phyloP scores from a whole-genome alignment of 116 monocot genomes.

The Phalaenopsis hybrid region DNA sequence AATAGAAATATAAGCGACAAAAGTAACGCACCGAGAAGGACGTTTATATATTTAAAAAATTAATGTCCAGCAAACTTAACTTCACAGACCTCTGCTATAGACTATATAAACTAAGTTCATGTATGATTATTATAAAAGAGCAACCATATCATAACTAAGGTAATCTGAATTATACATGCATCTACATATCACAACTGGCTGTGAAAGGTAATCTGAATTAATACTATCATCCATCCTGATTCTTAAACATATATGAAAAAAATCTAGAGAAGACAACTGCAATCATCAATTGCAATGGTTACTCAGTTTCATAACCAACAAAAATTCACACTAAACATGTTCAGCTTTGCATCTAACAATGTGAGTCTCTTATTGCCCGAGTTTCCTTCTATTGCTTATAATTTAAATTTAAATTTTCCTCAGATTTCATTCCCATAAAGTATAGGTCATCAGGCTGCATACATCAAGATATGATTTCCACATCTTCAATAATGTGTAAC shows the following conservation, averaged over 20 bases:
- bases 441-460: too few relatives aligned
- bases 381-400: not conserved
- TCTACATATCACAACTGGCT: not conserved
- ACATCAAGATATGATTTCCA: not conserved
- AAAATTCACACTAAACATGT: not conserved
- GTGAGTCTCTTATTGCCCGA: not conserved
- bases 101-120: not conserved
- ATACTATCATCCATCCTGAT: not conserved
- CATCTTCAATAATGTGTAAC: not conserved
- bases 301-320: not conserved
- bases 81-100: not conserved
- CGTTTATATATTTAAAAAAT: not conserved
- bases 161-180: not conserved
- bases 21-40: not conserved
- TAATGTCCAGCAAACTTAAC: conserved; percentile 1
- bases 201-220: not conserved
- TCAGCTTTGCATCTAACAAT: not conserved
- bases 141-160: not conserved
- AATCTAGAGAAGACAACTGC: not conserved
- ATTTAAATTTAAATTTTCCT: not conserved
- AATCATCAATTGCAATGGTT: conserved; percentile 4
- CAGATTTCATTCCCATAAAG: too few relatives aligned
- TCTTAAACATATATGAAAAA: not conserved
- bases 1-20: not conserved
- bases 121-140: not conserved